Evolutionary conservation across 164 flowering plant genomes (phyloP).

Genomic region (Vitis labrusca): DNA sequence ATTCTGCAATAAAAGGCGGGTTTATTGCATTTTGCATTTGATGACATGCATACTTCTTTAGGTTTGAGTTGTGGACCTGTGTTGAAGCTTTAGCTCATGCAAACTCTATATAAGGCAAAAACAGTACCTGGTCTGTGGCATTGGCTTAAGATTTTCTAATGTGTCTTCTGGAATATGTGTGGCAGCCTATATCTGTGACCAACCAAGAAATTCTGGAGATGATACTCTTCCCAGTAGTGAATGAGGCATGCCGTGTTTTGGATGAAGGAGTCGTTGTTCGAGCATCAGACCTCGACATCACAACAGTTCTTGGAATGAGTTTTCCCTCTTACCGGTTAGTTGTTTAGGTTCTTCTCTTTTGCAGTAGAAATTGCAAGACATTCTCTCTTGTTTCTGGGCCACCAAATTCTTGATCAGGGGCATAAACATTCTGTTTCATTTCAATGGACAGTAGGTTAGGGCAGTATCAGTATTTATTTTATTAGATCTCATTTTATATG

Average conservation of each 20-base stretch:
- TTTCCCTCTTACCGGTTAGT: slow-evolving; percentile 90
- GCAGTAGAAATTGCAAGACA: background rate
- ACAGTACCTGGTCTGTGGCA: background rate
- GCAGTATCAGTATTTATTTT: no score
- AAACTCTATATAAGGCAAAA: no score
- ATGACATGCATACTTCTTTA: background rate
- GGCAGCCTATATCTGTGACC: slow-evolving; percentile 70
- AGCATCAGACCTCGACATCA: slow-evolving; percentile 90
- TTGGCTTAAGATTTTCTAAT: background rate
- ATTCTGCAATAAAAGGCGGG: background rate
- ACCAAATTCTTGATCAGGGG: no score
- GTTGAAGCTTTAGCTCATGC: background rate
- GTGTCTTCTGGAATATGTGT: slow-evolving; percentile 13
- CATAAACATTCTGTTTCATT: no score
- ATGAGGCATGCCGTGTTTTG: slow-evolving; percentile 90
- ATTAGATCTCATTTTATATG: no score
- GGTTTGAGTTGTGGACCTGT: background rate
- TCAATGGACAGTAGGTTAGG: no score
- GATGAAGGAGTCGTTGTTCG: slow-evolving; percentile 85
- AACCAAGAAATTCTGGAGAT: slow-evolving; percentile 90
- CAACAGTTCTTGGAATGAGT: slow-evolving; percentile 96
- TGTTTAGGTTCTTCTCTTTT: background rate
- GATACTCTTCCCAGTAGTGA: slow-evolving; percentile 93
- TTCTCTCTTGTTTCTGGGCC: background rate
- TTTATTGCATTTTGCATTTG: background rate